These are phyloP conservation scores for Heteromeles arbutifolia DNA, from an alignment of 306 rosid genomes.

Conservation along the genomic window DNA sequence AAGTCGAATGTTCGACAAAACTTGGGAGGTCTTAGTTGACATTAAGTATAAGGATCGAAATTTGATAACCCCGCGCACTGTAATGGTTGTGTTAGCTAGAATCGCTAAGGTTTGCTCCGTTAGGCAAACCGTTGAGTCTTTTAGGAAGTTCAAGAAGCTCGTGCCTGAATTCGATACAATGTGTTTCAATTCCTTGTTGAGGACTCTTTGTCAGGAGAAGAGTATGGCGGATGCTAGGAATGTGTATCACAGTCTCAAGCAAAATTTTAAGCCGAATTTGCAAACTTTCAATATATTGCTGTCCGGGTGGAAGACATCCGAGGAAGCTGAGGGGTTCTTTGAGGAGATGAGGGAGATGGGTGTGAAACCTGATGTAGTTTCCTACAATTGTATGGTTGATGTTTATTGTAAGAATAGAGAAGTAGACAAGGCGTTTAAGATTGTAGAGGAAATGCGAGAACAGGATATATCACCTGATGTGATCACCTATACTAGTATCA, in stretches of 20 bases:
- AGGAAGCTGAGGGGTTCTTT: slow-evolving; percentile 80
- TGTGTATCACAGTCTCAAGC: slow-evolving; percentile 77
- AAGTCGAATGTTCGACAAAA: slow-evolving; percentile 47
- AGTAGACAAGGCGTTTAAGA: slow-evolving; percentile 59
- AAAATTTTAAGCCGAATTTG: slow-evolving; percentile 52
- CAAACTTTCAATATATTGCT: slow-evolving; percentile 77
- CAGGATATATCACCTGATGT: slow-evolving; percentile 60
- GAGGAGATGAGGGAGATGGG: slow-evolving; percentile 77
- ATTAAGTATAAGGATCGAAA: slow-evolving; percentile 35
- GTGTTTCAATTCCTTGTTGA: slow-evolving; percentile 74
- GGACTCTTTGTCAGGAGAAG: slow-evolving; percentile 87
- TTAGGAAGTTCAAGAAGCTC: slow-evolving; percentile 60
- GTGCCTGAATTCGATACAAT: slow-evolving; percentile 46
- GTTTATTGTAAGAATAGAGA: slow-evolving; percentile 73
- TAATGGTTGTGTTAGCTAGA: slow-evolving; percentile 73
- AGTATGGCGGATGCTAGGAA: slow-evolving; percentile 89
- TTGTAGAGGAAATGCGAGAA: slow-evolving; percentile 58
- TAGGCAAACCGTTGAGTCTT: slow-evolving; percentile 71
- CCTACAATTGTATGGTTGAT: slow-evolving; percentile 74
- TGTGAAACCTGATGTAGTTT: slow-evolving; percentile 65
- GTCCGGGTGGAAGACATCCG: slow-evolving; percentile 78
- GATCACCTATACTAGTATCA: slow-evolving; percentile 60
- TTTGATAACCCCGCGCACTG: slow-evolving; percentile 49
- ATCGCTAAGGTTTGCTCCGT: slow-evolving; percentile 79
- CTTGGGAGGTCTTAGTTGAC: slow-evolving; percentile 59